Percentiles rank a stretch among this genome's conserved stretches.
These are phyloP conservation scores for Pezicula radicicola DNA, from an alignment of 2,329 filamentous ascomycete genomes.

Conservation along the genomic window DNA sequence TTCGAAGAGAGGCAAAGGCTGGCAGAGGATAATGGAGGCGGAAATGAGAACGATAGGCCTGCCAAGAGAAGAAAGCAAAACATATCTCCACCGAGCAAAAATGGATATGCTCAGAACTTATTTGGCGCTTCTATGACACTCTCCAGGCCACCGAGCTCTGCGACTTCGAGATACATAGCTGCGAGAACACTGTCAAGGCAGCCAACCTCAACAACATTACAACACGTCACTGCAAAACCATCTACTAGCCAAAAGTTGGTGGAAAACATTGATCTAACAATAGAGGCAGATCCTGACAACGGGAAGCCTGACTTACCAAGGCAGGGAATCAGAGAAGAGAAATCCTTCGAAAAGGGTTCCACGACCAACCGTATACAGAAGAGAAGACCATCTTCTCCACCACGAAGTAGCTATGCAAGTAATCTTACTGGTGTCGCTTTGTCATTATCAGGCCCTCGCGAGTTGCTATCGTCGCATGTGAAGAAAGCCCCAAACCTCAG, in stretches of 20 bases:
- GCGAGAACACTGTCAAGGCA: too few species aligned
- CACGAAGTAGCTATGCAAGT: constrained; percentile 23
- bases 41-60: constrained; percentile 27
- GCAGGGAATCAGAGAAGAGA: neutral
- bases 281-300: constrained; percentile 6
- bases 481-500: too few species aligned
- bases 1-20: constrained; percentile 54
- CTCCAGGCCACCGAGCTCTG: constrained; percentile 28
- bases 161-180: neutral
- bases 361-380: neutral
- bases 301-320: constrained; percentile 5
- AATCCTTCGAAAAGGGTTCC: neutral
- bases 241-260: constrained; percentile 2
- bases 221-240: neutral
- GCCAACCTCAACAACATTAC: too few species aligned
- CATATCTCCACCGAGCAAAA: constrained; percentile 38
- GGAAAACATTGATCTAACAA: constrained; percentile 21
- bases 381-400: constrained; percentile 7
- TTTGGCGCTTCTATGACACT: constrained; percentile 46
- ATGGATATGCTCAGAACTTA: constrained; percentile 47
- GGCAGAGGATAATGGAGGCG: constrained; percentile 9
- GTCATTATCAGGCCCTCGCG: constrained; percentile 12
- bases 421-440: constrained; percentile 23
- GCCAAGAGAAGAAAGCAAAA: constrained; percentile 40
- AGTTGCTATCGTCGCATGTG: neutral